Evolutionary conservation across 371 early-diverging fungal genomes (phyloP), one percentile per base, ranked within the genome.

Genomic region (Vairimorpha necatrix): DNA sequence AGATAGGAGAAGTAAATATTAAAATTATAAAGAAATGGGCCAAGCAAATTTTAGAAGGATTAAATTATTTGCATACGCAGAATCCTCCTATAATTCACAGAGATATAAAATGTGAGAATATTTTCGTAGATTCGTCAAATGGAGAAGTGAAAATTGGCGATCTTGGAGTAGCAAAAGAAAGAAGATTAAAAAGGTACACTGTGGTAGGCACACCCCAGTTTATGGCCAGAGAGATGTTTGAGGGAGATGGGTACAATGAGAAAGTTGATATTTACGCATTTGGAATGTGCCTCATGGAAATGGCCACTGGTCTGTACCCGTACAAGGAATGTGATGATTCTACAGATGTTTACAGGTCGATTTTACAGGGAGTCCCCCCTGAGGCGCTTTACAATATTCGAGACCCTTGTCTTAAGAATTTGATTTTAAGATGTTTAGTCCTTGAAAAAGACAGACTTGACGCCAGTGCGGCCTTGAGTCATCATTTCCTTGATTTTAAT

Each of bases 111-210:
- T 78, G 78, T 79, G 87, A 88, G 60, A 93, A 93, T 74, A 90
- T 93, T 67, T 93, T 93, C 80, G 90, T 93, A 75, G 92, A 91
- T 77, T 91, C 91, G n/a, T 88, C 90, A 0, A 89, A 90, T 73
- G 92, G 92, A 36, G 91, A 91, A 81, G 90, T 91, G 56, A 93
- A 93, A 80, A 92, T 93, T 80, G 93, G 93, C 56, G 93, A 93
- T 83, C 88, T 93, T 88, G 93, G 93, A 14, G 89, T 90, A 0
- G 91, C 93, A 3, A 90, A 89, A 81, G 90, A 91, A 86, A 90
- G 87, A 77, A 78, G 83, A 53, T 87, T 88, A 85, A 90, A 91
- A 67, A 89, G 90, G 74, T 91, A 91, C 72, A 92, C 92, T 0
- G 87, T 93, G 34, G 90, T 91, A 68, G 91, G 92, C 22, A 92